Percentiles rank a stretch among this genome's conserved stretches.
phyloP scores from a whole-genome alignment of 495 filamentous ascomycete species.

The Tuber brumale region DNA sequence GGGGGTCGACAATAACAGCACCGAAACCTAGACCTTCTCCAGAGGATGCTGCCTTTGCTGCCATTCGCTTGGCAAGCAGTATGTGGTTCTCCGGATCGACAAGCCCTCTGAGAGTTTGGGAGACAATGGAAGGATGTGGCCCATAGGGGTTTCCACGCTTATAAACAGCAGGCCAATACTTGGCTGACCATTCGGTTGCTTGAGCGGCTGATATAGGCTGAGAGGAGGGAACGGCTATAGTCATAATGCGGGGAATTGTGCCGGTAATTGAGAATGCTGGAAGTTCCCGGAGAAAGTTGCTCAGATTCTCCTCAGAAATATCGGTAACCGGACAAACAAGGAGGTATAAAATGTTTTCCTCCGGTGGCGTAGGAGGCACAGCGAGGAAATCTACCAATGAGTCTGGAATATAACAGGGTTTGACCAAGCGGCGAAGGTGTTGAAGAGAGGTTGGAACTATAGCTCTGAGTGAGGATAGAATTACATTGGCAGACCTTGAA shows the following conservation, averaged over 20 bases:
- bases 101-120: slow-evolving; percentile 19
- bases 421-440: slow-evolving; percentile 78
- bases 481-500: slow-evolving; percentile 49
- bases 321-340: slow-evolving; percentile 46
- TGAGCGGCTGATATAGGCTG: slow-evolving; percentile 68
- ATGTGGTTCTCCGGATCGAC: slow-evolving; percentile 51
- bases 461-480: slow-evolving; percentile 48
- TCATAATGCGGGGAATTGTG: slow-evolving; percentile 46
- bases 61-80: slow-evolving; percentile 59
- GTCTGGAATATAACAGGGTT: slow-evolving; percentile 59
- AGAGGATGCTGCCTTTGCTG: slow-evolving; percentile 49
- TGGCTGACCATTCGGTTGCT: slow-evolving; percentile 65
- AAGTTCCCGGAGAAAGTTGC: slow-evolving; percentile 41
- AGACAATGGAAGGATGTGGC: slow-evolving; percentile 59
- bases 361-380: slow-evolving; percentile 15
- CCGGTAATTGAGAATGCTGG: slow-evolving; percentile 45
- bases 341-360: slow-evolving; percentile 42
- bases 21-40: slow-evolving; percentile 65
- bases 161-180: slow-evolving; percentile 84
- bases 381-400: slow-evolving; percentile 43
- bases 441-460: slow-evolving; percentile 48
- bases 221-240: slow-evolving; percentile 61
- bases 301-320: slow-evolving; percentile 47
- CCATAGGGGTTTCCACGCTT: slow-evolving; percentile 74
- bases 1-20: slow-evolving; percentile 69